Conservation (phyloP, 257 asterid species). For the Jacaranda mimosifolia region DNA sequence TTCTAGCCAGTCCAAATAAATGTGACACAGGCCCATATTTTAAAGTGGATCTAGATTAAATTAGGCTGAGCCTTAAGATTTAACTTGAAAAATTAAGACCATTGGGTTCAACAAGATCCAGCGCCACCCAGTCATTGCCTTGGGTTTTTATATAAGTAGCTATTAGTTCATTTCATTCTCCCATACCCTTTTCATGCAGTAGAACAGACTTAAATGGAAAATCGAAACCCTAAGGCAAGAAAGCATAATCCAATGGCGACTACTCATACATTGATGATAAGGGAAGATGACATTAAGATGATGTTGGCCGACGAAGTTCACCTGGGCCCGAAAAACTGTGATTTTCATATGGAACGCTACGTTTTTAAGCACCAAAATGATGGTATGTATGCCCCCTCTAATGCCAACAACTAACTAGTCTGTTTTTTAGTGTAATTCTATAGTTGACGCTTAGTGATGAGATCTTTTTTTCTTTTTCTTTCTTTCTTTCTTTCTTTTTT, state of each 20-base stretch:
- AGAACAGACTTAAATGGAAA: background rate
- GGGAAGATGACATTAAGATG: slow-evolving; percentile 51
- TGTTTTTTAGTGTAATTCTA: too few relatives aligned
- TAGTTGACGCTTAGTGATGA: background rate
- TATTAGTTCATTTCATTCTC: too few relatives aligned
- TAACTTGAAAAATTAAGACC: too few relatives aligned
- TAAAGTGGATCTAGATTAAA: too few relatives aligned
- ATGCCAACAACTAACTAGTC: background rate
- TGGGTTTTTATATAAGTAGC: background rate
- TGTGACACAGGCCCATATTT: too few relatives aligned
- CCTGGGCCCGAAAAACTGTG: slow-evolving; percentile 47
- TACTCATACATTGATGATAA: slow-evolving; percentile 34
- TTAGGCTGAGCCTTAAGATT: too few relatives aligned
- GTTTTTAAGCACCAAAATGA: slow-evolving; percentile 50
- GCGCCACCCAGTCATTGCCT: background rate
- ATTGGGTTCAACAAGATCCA: too few relatives aligned
- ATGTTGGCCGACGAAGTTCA: slow-evolving; percentile 55
- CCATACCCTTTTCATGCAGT: background rate
- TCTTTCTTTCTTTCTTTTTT: too few relatives aligned
- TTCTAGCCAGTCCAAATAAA: too few relatives aligned
- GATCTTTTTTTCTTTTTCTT: too few relatives aligned
- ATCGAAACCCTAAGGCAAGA: background rate
- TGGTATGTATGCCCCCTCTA: slow-evolving; percentile 19
- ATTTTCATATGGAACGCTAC: slow-evolving; percentile 54
- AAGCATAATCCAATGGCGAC: slow-evolving; percentile 19